phyloP scores from a whole-genome alignment of 2,329 filamentous ascomycete species.

The Botrytis deweyae region DNA sequence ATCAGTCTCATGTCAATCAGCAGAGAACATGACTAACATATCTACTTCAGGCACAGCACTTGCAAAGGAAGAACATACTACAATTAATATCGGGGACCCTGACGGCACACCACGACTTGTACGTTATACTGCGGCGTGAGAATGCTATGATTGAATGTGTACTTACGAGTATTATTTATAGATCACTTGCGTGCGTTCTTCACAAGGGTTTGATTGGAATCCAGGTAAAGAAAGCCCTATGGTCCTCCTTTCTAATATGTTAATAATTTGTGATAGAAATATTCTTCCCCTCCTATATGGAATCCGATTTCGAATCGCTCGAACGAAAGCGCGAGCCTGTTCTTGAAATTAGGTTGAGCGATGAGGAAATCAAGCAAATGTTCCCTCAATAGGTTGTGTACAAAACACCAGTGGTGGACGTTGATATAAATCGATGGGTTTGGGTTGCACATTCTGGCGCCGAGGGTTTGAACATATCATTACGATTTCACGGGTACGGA shows the following conservation, averaged over 20 bases:
- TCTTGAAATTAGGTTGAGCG: constrained; percentile 72
- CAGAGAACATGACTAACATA: constrained; percentile 19
- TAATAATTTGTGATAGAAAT: constrained; percentile 55
- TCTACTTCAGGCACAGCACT: constrained; percentile 62
- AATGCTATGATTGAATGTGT: constrained; percentile 18
- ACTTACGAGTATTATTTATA: constrained; percentile 40
- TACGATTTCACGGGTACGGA: constrained; percentile 1
- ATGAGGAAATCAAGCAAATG: constrained; percentile 71
- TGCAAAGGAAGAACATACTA: constrained; percentile 73
- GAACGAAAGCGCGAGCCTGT: constrained; percentile 76
- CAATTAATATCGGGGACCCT: constrained; percentile 73
- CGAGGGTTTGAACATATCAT: constrained; percentile 35
- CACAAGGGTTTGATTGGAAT: constrained; percentile 82
- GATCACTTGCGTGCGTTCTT: constrained; percentile 78
- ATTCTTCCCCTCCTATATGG: constrained; percentile 75
- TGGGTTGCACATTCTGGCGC: constrained; percentile 32
- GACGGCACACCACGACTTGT: constrained; percentile 73
- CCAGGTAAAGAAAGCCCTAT: constrained; percentile 53
- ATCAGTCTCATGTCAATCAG: constrained; percentile 34
- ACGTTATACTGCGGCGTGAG: constrained; percentile 39
- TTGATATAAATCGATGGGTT: constrained; percentile 7
- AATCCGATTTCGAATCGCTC: constrained; percentile 71
- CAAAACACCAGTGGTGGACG: background rate
- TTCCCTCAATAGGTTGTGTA: constrained; percentile 55
- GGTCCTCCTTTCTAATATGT: background rate